phyloP scores from a whole-genome alignment of 2,329 filamentous ascomycete genomes.

The Sporothrix pseudoabietina region DNA sequence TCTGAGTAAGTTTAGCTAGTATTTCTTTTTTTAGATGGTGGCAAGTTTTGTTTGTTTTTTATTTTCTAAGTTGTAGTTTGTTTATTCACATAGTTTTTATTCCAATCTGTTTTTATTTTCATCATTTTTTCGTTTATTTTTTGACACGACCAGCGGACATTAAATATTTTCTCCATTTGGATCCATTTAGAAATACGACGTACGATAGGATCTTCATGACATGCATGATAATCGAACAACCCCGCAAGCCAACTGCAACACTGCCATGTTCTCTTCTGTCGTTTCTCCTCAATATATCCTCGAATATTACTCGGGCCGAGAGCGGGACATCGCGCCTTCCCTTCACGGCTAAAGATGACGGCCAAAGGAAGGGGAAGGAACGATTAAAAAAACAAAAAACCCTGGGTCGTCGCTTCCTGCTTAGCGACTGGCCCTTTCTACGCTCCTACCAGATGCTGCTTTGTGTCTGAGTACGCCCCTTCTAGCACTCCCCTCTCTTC shows the following conservation, averaged over 20 bases:
- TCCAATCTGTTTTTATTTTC: not conserved
- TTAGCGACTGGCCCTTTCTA: not conserved
- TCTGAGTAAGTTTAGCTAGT: not conserved
- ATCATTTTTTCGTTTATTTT: not conserved
- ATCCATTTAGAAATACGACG: not conserved
- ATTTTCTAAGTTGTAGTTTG: not conserved
- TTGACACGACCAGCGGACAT: not conserved
- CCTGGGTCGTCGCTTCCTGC: not conserved
- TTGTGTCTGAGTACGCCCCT: not conserved
- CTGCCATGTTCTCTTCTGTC: not conserved
- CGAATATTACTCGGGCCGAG: not conserved
- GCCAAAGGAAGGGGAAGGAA: not conserved
- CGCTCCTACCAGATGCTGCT: not conserved
- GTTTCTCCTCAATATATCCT: not conserved
- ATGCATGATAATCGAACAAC: not conserved
- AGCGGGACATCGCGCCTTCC: not conserved
- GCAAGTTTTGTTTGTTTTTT: not conserved
- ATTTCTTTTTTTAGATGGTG: not conserved
- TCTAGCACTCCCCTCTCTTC: not conserved
- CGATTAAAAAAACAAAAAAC: not conserved
- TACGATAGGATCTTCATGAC: not conserved
- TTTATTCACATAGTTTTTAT: not conserved
- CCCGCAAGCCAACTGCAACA: not conserved
- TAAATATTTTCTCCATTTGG: not conserved
- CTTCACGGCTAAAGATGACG: conserved; percentile 1